Evolutionary conservation across 1,284 basidiomycete species (phyloP).

Genomic region (Irpex sp.): DNA sequence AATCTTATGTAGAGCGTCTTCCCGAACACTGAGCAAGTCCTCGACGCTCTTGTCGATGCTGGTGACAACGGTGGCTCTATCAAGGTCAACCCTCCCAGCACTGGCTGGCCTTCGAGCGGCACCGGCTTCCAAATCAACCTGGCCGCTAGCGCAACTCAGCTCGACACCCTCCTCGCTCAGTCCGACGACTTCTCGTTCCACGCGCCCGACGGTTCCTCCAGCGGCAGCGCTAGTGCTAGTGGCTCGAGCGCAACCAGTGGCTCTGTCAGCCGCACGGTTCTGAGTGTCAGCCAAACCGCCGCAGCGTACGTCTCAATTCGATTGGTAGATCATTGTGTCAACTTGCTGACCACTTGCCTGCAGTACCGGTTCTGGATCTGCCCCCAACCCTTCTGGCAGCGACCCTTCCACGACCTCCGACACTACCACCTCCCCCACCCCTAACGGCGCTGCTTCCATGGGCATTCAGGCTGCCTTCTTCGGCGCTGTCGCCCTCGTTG

Average conservation of each 20-base stretch:
- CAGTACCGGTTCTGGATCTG: background rate
- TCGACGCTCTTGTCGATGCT: conserved; percentile 49
- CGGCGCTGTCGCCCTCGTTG: conserved; percentile 25
- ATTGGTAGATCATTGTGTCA: conserved; percentile 2
- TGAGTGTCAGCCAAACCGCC: background rate
- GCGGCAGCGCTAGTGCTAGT: conserved; percentile 5
- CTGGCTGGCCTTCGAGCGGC: conserved; percentile 53
- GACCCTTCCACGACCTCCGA: conserved; percentile 20
- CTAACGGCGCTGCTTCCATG: conserved; percentile 20
- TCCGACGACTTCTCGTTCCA: conserved; percentile 56
- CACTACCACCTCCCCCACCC: conserved; percentile 17
- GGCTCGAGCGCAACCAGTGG: conserved; percentile 6
- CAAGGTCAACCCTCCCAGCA: conserved; percentile 46
- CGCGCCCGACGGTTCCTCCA: conserved; percentile 16
- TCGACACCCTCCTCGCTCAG: conserved; percentile 60
- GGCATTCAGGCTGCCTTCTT: conserved; percentile 23
- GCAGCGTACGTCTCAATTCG: conserved; percentile 13
- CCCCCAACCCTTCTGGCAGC: conserved; percentile 8
- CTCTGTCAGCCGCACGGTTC: conserved; percentile 3
- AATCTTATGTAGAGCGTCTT: conserved; percentile 23
- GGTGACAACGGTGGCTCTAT: conserved; percentile 24
- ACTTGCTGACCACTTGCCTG: conserved; percentile 5
- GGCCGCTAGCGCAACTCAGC: conserved; percentile 42
- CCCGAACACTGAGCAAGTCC: conserved; percentile 36
- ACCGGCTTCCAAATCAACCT: conserved; percentile 67